Base-by-base conservation (phyloP, 306 rosid genomes). In the Malus sylvestris region DNA sequence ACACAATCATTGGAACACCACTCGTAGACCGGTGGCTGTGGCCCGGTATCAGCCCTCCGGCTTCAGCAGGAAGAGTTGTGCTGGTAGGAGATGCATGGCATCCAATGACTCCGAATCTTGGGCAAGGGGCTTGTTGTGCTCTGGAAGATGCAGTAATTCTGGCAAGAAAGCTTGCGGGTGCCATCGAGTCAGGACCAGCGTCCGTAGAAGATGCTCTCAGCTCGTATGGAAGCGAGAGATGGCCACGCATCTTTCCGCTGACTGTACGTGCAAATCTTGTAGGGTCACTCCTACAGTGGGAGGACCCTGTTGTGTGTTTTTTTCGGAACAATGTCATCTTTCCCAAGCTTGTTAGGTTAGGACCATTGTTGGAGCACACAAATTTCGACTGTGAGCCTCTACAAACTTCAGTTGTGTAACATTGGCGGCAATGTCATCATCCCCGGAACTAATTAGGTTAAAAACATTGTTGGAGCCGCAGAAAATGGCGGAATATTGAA, bases 21-120 rank as follows among this genome's bases (percentile, higher is more conserved):
- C 88, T 94, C 4, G 98, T 84, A 32, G 95, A 94, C 81, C 84
- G 96, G 61, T 94, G 97, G 97, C 86, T 91, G 15, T 94, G 97
- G 97, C 98, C 95, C 0, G 85, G 80, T 32, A 60, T 86, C 79
- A 89, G 83, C 77, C 98, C 98, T 1, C 52, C 88, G 0, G 96
- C 82, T 73, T 87, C 92, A 4, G 66, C 87, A 0, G 98, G 97
- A 32, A 83, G 86, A 72, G 93, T 90, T 69, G 96, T 90, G 67
- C 69, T 92, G 38, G 96, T 90, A 4, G 98, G 98, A 71, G 97
- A 92, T 12, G 97, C 98, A 0, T 94, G 98, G 98, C 98, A 94
- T 30, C 97, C 98, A 23, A 94, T 94, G 96, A 94, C 98, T 14
- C 98, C 98, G 1, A 94, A 94, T 85, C 97, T 94, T 0, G 97